A percentile compares a stretch with the other conserved stretches of the same genome.
phyloP scores from a whole-genome alignment of 805 yeast genomes.

The Saccharomycopsis javanensis region DNA sequence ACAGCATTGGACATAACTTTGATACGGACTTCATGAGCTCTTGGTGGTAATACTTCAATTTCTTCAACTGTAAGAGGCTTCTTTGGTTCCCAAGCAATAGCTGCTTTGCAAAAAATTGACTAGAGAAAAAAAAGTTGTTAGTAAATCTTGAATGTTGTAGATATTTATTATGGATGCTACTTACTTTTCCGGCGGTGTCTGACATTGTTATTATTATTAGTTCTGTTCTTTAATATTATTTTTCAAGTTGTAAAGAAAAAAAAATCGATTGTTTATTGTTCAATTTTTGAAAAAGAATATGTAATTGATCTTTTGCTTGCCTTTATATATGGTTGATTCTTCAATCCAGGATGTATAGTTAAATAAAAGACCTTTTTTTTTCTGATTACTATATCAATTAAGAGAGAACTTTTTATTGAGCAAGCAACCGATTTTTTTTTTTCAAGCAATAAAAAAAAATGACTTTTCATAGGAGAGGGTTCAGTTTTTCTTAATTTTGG shows the following conservation, averaged over 20 bases:
- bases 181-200: constrained; percentile 10
- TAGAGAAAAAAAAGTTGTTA: too few relatives aligned
- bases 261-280: neutral
- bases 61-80: constrained; percentile 76
- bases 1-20: constrained; percentile 84
- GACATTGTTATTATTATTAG: neutral
- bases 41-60: constrained; percentile 86
- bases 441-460: too few relatives aligned
- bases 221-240: neutral
- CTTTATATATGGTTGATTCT: too few relatives aligned
- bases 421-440: neutral
- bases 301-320: too few relatives aligned
- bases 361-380: too few relatives aligned
- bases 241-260: too few relatives aligned
- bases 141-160: too few relatives aligned
- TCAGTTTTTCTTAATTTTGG: too few relatives aligned
- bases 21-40: constrained; percentile 95
- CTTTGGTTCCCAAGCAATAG: constrained; percentile 95
- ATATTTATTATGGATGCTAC: too few relatives aligned
- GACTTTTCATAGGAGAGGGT: neutral
- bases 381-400: too few relatives aligned
- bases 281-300: neutral
- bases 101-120: constrained; percentile 62
- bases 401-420: too few relatives aligned
- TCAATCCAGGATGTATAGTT: too few relatives aligned